Conservation (phyloP, 1,284 basidiomycete species). For the Boletus smithii region DNA sequence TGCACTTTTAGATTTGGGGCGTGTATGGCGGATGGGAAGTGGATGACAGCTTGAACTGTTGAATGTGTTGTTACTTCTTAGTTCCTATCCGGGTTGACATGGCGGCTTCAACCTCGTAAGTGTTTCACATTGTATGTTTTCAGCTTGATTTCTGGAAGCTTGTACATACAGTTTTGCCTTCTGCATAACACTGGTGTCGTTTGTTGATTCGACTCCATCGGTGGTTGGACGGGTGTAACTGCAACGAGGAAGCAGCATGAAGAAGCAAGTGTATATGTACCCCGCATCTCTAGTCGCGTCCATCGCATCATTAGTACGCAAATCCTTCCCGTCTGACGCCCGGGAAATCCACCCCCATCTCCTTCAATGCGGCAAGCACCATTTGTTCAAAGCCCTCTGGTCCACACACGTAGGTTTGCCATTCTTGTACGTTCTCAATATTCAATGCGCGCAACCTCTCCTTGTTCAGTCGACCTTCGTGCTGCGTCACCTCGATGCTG, state of each 20-base stretch:
- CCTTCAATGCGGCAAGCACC: slow-evolving; percentile 12
- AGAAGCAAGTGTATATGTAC: too few relatives aligned
- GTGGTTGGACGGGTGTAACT: not conserved
- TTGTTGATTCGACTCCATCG: not conserved
- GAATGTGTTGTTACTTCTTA: not conserved
- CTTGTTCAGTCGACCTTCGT: slow-evolving; percentile 16
- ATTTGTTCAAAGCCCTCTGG: slow-evolving; percentile 24
- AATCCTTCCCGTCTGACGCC: slow-evolving; percentile 22
- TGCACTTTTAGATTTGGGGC: slow-evolving; percentile 13
- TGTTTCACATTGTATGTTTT: too few relatives aligned
- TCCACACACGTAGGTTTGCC: slow-evolving; percentile 23
- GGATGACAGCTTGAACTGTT: slow-evolving; percentile 22
- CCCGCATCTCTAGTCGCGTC: too few relatives aligned
- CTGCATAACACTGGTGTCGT: not conserved
- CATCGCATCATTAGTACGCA: slow-evolving; percentile 15
- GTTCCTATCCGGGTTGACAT: not conserved
- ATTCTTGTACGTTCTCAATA: slow-evolving; percentile 7
- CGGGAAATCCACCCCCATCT: slow-evolving; percentile 16
- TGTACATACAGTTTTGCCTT: too few relatives aligned
- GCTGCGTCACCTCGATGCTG: slow-evolving; percentile 11
- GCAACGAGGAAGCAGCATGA: too few relatives aligned
- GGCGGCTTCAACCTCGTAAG: not conserved
- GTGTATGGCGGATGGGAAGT: slow-evolving; percentile 29
- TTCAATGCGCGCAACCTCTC: slow-evolving; percentile 5
- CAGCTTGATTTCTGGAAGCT: too few relatives aligned